Percentiles rank a stretch among this genome's conserved stretches.
These are phyloP conservation scores for Tinospora cordifolia DNA, from an alignment of 164 flowering plant species.

Conservation along the genomic window DNA sequence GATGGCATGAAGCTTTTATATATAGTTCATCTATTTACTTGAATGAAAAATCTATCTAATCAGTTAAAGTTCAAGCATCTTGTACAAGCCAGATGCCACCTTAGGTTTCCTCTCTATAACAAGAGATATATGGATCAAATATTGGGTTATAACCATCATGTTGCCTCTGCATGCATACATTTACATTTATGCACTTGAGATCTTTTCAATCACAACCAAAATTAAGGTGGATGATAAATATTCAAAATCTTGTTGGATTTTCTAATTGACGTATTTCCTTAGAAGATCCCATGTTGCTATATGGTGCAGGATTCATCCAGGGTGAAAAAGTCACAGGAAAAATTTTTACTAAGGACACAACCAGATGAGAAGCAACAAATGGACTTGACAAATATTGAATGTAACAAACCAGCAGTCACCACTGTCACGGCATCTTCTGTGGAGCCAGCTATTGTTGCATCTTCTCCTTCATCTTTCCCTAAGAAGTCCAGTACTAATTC, in stretches of 20 bases:
- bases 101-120: not conserved
- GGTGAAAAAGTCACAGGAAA: slow-evolving; percentile 21
- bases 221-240: not conserved
- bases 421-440: slow-evolving; percentile 9
- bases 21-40: not conserved
- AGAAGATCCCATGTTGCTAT: not conserved
- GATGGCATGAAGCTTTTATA: not conserved
- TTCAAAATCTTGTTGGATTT: not conserved
- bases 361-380: slow-evolving; percentile 25
- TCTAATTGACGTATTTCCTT: not conserved
- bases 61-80: not conserved
- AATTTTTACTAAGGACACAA: slow-evolving; percentile 19
- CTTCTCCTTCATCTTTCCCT: slow-evolving; percentile 17
- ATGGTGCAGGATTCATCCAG: slow-evolving; percentile 13
- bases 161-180: not conserved
- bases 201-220: not conserved
- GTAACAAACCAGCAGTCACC: slow-evolving; percentile 11
- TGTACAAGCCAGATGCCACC: not conserved
- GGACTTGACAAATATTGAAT: slow-evolving; percentile 16
- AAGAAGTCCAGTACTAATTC: slow-evolving; percentile 23
- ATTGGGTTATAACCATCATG: not conserved
- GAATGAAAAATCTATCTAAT: not conserved
- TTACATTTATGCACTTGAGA: not conserved
- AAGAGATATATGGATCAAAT: not conserved
- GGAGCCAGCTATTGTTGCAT: slow-evolving; percentile 4